Percentiles rank a stretch among this genome's conserved stretches.
These are phyloP conservation scores for Spongispora temasekensis DNA, from an alignment of 1,284 basidiomycete genomes.

Conservation along the genomic window DNA sequence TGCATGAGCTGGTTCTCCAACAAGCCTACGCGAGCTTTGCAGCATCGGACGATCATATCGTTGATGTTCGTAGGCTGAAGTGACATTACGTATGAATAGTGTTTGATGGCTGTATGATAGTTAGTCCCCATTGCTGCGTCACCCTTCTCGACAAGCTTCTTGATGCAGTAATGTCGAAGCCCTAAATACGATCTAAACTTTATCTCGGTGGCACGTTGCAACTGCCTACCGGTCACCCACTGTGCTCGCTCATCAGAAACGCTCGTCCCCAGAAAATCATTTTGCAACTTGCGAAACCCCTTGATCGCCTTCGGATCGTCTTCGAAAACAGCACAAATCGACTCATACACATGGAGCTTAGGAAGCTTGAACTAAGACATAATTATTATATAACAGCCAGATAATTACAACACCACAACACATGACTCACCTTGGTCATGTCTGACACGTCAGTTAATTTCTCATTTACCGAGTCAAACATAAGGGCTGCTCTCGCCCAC, in stretches of 20 bases:
- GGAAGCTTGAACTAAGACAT: background rate
- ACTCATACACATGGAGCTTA: background rate
- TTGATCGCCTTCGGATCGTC: background rate
- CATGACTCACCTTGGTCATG: background rate
- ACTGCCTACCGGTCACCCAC: background rate
- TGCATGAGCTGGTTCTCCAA: background rate
- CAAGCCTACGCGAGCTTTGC: background rate
- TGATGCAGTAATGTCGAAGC: background rate
- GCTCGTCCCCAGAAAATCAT: background rate
- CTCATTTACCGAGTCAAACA: background rate
- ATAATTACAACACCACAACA: background rate
- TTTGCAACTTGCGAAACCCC: background rate
- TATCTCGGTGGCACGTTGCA: background rate
- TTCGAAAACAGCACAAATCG: background rate
- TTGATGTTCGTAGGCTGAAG: background rate
- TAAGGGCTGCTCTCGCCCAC: background rate
- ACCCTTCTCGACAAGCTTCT: background rate
- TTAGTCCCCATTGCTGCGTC: background rate
- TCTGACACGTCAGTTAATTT: background rate
- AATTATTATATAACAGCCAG: background rate
- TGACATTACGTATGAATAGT: background rate
- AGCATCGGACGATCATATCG: background rate
- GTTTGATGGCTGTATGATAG: background rate
- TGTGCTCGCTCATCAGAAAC: background rate
- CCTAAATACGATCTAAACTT: background rate